These are phyloP conservation scores for Setomelanomma holmii DNA, from an alignment of 2,329 filamentous ascomycete species.

Conservation along the genomic window DNA sequence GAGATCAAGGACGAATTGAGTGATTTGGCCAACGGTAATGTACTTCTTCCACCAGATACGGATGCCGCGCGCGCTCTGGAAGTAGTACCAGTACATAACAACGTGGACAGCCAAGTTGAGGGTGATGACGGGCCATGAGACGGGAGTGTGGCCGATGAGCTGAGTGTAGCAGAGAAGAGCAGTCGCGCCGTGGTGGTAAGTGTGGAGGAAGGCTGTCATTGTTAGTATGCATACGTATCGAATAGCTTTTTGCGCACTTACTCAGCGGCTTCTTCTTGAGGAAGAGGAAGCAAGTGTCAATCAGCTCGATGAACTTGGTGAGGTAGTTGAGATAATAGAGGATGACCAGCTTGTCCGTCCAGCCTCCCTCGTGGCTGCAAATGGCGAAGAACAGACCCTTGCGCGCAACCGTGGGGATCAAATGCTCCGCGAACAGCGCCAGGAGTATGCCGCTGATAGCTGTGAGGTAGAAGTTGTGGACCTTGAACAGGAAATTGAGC, in stretches of 20 bases:
- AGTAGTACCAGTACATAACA: constrained; percentile 99
- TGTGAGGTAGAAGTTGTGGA: constrained; percentile 96
- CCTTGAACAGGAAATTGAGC: constrained; percentile 87
- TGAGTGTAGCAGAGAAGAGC: constrained; percentile 98
- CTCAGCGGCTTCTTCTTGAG: constrained; percentile 99
- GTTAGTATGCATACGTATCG: constrained; percentile 25
- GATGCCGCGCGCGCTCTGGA: constrained; percentile 95
- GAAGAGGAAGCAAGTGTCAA: constrained; percentile 96
- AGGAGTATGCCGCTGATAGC: constrained; percentile 81
- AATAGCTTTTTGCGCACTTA: constrained; percentile 49
- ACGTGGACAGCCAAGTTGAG: constrained; percentile 95
- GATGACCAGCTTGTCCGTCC: constrained; percentile 91
- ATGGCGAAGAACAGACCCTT: constrained; percentile 89
- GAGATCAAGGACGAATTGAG: constrained; percentile 96
- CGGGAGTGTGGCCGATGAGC: constrained; percentile 87
- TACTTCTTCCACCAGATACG: constrained; percentile 99
- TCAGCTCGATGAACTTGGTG: constrained; percentile 94
- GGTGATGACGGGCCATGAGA: constrained; percentile 93
- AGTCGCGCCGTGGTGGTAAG: constrained; percentile 97
- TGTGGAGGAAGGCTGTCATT: constrained; percentile 83
- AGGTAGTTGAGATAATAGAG: constrained; percentile 99
- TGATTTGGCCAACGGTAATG: constrained; percentile 96
- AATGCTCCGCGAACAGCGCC: constrained; percentile 87
- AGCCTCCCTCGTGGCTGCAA: constrained; percentile 81
- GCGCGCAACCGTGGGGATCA: constrained; percentile 81